phyloP scores from a whole-genome alignment of 139 green algal species.

The Marvania coccoides region DNA sequence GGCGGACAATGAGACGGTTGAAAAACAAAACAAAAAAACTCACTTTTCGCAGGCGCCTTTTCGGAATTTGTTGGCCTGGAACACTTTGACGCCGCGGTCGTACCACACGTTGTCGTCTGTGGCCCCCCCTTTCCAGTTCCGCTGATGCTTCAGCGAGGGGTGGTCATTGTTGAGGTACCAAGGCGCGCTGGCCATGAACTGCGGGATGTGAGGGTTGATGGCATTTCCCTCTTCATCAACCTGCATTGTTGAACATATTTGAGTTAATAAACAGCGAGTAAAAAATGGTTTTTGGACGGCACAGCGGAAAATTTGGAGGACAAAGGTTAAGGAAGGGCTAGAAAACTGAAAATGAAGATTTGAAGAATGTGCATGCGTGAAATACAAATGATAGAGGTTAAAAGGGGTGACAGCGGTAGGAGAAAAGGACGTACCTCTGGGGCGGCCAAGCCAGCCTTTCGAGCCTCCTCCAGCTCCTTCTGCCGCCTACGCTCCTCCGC shows the following conservation, averaged over 20 bases:
- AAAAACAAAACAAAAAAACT: conserved; percentile 21
- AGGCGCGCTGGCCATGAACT: conserved; percentile 95
- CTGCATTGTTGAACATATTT: too few relatives aligned
- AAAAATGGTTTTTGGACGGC: too few relatives aligned
- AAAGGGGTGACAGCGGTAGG: neutral
- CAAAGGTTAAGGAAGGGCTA: too few relatives aligned
- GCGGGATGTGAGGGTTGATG: conserved; percentile 99
- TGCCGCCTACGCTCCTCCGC: conserved; percentile 28
- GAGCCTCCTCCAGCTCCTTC: conserved; percentile 90
- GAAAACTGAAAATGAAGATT: too few relatives aligned
- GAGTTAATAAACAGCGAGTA: too few relatives aligned
- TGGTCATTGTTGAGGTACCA: conserved; percentile 92
- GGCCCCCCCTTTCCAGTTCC: conserved; percentile 80
- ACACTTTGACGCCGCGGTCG: conserved; percentile 83
- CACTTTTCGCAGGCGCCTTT: conserved; percentile 98
- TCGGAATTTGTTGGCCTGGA: conserved; percentile 89
- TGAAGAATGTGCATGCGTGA: too few relatives aligned
- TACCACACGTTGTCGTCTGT: conserved; percentile 73
- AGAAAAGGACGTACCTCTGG: conserved; percentile 43
- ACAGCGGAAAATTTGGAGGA: too few relatives aligned
- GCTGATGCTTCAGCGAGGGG: conserved; percentile 95
- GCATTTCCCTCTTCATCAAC: conserved; percentile 97
- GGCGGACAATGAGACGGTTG: neutral
- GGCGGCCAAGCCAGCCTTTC: conserved; percentile 88
- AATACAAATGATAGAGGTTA: neutral